These are phyloP conservation scores for Marasmius tenuissimus DNA, from an alignment of 1,284 basidiomycete genomes.

Conservation along the genomic window DNA sequence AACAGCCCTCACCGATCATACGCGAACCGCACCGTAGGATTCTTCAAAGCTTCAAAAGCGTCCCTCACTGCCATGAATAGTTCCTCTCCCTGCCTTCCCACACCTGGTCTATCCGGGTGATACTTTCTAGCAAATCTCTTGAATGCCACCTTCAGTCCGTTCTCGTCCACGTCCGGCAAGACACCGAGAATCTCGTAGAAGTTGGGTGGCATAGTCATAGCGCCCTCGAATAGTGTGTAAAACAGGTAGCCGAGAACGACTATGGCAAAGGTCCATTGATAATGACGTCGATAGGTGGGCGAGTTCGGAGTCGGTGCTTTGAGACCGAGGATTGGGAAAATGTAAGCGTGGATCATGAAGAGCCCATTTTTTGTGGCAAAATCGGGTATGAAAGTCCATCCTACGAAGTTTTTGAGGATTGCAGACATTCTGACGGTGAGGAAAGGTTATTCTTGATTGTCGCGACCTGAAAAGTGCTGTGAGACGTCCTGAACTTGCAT, in stretches of 20 bases:
- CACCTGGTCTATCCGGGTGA: slow-evolving; percentile 74
- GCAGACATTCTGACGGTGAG: background rate
- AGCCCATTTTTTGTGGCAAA: slow-evolving; percentile 2
- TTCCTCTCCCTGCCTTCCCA: slow-evolving; percentile 61
- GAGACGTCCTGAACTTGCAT: too few species aligned
- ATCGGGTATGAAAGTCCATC: background rate
- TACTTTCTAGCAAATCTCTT: slow-evolving; percentile 69
- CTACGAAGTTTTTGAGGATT: background rate
- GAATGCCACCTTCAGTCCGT: slow-evolving; percentile 70
- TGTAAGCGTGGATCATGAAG: slow-evolving; percentile 1
- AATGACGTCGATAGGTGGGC: slow-evolving; percentile 49
- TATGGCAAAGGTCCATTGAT: slow-evolving; percentile 62
- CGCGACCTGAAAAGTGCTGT: too few species aligned
- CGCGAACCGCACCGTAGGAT: slow-evolving; percentile 80
- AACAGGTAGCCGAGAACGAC: slow-evolving; percentile 71
- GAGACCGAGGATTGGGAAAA: background rate
- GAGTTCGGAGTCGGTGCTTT: slow-evolving; percentile 15
- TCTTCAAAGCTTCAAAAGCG: slow-evolving; percentile 79
- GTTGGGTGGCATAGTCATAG: slow-evolving; percentile 58
- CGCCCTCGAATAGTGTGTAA: slow-evolving; percentile 61
- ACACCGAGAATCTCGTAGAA: slow-evolving; percentile 79
- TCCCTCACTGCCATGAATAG: slow-evolving; percentile 74
- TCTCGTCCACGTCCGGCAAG: slow-evolving; percentile 58
- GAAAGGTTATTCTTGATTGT: too few species aligned
- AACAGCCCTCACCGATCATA: slow-evolving; percentile 68